phyloP scores from a whole-genome alignment of 2,329 filamentous ascomycete genomes.

The Alternaria dauci region DNA sequence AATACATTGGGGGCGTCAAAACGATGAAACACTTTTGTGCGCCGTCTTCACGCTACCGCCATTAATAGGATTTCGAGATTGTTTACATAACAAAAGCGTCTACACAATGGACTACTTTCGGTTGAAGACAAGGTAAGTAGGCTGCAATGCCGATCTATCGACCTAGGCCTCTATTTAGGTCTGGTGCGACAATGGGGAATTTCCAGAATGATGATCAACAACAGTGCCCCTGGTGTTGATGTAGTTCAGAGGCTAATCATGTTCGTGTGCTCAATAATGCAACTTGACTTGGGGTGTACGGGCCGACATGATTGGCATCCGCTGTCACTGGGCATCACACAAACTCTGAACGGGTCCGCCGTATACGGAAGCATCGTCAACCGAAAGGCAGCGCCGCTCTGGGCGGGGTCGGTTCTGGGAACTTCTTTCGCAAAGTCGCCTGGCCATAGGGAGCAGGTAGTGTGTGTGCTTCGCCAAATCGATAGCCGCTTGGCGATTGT shows the following conservation, averaged over 20 bases:
- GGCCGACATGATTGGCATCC: neutral
- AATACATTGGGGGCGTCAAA: neutral
- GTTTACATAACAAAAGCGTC: neutral
- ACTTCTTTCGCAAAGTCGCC: neutral
- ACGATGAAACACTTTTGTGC: constrained; percentile 5
- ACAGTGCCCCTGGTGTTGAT: neutral
- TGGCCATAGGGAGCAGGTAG: neutral
- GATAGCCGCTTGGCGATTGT: neutral
- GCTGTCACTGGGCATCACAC: constrained; percentile 3
- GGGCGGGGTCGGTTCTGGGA: neutral
- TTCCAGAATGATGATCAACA: constrained; percentile 5
- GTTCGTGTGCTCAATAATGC: constrained; percentile 1
- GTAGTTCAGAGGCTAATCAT: neutral
- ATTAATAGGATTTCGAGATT: neutral
- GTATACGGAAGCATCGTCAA: neutral
- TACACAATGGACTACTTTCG: neutral
- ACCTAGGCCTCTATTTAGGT: constrained; percentile 1
- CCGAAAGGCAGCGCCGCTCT: neutral
- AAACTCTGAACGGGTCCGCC: constrained; percentile 1
- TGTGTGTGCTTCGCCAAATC: neutral
- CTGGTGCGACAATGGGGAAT: constrained; percentile 2
- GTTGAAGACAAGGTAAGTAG: constrained; percentile 4
- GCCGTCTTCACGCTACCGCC: constrained; percentile 3
- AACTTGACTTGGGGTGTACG: neutral
- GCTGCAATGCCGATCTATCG: constrained; percentile 10